Evolutionary conservation across 2,329 filamentous ascomycete genomes (phyloP).

Genomic region (Verticillium isaacii): DNA sequence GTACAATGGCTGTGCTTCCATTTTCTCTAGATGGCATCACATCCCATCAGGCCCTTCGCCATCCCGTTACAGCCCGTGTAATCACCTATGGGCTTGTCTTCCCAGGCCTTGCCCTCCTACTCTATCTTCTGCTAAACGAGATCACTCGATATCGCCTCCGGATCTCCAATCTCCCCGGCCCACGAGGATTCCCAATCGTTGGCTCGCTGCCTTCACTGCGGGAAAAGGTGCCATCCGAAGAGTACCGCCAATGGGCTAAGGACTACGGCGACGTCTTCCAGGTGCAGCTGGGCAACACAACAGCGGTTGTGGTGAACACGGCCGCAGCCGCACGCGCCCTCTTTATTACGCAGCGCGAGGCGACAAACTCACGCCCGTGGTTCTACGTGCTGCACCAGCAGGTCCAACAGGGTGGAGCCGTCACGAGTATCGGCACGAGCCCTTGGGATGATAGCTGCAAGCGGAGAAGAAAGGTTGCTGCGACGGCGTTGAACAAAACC

Average conservation of each 20-base stretch:
- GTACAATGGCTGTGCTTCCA: too few species aligned
- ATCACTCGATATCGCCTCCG: neutral
- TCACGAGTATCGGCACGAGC: constrained; percentile 54
- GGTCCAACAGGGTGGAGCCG: constrained; percentile 40
- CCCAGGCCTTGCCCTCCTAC: neutral
- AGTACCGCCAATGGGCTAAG: constrained; percentile 22
- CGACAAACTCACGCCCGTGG: constrained; percentile 59
- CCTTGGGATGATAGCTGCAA: constrained; percentile 68
- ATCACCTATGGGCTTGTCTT: too few species aligned
- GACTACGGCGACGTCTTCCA: constrained; percentile 25
- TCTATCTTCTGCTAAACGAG: constrained; percentile 3
- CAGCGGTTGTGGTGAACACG: constrained; percentile 62
- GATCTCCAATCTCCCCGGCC: constrained; percentile 9
- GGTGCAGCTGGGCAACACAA: constrained; percentile 35
- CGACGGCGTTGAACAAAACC: constrained; percentile 60
- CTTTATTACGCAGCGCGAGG: constrained; percentile 63
- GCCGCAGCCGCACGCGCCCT: constrained; percentile 60
- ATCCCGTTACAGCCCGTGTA: neutral
- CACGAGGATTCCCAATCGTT: constrained; percentile 8
- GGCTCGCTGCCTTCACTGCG: constrained; percentile 7
- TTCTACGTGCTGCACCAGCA: constrained; percentile 60
- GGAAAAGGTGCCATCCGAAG: constrained; percentile 12
- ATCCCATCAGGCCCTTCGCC: neutral
- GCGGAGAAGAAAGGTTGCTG: constrained; percentile 58
- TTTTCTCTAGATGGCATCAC: neutral